Evolutionary conservation across 2,329 filamentous ascomycete species (phyloP).

Genomic region (Botrytis byssoidea): DNA sequence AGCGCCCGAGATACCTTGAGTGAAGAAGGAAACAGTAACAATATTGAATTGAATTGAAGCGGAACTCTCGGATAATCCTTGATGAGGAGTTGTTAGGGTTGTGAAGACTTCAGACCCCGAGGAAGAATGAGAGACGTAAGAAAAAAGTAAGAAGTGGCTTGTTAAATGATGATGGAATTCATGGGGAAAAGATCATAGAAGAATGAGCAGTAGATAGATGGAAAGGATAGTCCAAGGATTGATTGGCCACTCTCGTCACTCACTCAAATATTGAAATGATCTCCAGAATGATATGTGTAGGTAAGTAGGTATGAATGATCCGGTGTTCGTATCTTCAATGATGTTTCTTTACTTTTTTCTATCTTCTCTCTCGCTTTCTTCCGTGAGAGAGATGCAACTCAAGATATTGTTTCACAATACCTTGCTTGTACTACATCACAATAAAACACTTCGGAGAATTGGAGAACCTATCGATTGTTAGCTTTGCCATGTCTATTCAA

Average conservation of each 20-base stretch:
- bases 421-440: slow-evolving; percentile 12
- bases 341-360: neutral
- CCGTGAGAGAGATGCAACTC: neutral
- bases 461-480: slow-evolving; percentile 10
- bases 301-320: neutral
- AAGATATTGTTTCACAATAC: slow-evolving; percentile 19
- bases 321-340: neutral
- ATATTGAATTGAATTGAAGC: neutral
- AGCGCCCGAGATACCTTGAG: neutral
- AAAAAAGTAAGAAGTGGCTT: neutral
- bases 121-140: neutral
- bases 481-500: neutral
- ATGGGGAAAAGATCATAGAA: neutral
- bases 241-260: neutral
- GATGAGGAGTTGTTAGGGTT: neutral
- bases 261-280: neutral
- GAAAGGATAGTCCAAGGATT: neutral
- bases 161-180: neutral
- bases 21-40: neutral
- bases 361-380: neutral
- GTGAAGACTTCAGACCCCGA: no score
- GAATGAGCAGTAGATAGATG: neutral
- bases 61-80: neutral
- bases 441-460: slow-evolving; percentile 16
- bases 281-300: neutral